Base-by-base conservation (phyloP, 108 stramenopile species). In the Aurantiochytrium sp. region DNA sequence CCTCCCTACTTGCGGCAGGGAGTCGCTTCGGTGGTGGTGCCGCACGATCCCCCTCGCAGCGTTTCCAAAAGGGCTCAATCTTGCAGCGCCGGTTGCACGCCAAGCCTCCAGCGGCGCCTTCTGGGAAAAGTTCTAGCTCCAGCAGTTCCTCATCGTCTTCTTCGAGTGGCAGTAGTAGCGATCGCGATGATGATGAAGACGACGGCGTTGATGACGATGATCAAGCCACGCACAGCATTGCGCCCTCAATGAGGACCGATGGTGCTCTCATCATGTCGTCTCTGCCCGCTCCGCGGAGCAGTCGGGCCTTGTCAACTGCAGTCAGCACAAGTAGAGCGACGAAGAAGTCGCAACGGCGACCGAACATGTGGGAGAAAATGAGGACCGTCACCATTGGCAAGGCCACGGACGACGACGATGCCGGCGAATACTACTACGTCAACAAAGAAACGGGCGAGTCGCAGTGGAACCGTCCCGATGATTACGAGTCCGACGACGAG, bases 401-500 rank as follows among this genome's bases (percentile, higher is more conserved):
- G 6, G 64, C 64, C 25, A 42, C 64, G 10, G 76, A 55, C 10
- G 76, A 83, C 45, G 76, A 83, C 1, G 76, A 83, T 83, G 51
- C 76, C 28, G 64, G 64, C 25, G 76, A 83, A 16, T 21, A 45
- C 19, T 83, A 83, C 4, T 83, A 83, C n/a, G 76, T 83, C 10
- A 83, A 83, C 51, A 69, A 8, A 18, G 23, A 28, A 55, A 83
- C 49, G 18, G 76, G 76, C 76, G 76, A 83, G 76, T 53, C 76
- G 51, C 76, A 83, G 76, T 83, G 76, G 76, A 53, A 83, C 3
- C 76, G 76, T 2, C 76, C 76, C 51, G 76, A 53, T 18, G 76
- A 53, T 0, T 83, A 83, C 76, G 76, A 53, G 49, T 83, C 76
- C 6, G 76, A 83, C 25, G 76, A 83, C 76, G 76, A 83, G 76